Conservation (phyloP, 371 early-diverging fungal species). For the Circinella umbellata region DNA sequence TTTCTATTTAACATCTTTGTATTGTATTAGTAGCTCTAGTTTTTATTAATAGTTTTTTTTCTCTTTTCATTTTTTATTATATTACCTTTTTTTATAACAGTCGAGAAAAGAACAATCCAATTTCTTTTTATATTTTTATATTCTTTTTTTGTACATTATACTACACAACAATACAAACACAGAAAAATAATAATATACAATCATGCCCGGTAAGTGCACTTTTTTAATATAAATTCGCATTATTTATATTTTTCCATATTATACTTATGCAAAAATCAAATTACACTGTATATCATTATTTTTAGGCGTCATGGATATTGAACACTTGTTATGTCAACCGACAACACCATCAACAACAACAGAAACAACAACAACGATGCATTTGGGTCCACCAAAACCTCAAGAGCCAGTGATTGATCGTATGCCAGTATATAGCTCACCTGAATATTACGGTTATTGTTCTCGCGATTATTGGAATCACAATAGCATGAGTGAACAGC, state of each 20-base stretch:
- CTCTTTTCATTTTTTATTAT: not conserved
- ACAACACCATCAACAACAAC: slow-evolving; percentile 22
- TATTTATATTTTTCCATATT: not conserved
- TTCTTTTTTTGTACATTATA: slow-evolving; percentile 17
- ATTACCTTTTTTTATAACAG: not conserved
- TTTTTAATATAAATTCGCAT: not conserved
- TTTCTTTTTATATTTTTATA: not conserved
- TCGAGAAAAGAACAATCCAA: not conserved
- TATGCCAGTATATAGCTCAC: not conserved
- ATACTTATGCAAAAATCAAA: not conserved
- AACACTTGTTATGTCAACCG: slow-evolving; percentile 34
- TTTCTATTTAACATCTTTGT: slow-evolving; percentile 9
- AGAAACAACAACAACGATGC: slow-evolving; percentile 20
- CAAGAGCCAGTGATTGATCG: slow-evolving; percentile 3
- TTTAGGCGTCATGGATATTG: slow-evolving; percentile 39
- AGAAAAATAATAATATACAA: not conserved
- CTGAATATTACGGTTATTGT: not conserved
- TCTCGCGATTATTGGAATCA: not conserved
- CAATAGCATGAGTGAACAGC: no score
- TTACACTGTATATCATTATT: not conserved
- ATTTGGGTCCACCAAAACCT: slow-evolving; percentile 8
- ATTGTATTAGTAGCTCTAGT: slow-evolving; percentile 19
- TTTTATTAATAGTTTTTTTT: no score
- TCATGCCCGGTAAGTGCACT: slow-evolving; percentile 10
- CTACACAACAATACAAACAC: not conserved